Evolutionary conservation across 225 moss, liverwort and hornwort species (phyloP).

Genomic region (Bryoerythrophyllum caledonicum): DNA sequence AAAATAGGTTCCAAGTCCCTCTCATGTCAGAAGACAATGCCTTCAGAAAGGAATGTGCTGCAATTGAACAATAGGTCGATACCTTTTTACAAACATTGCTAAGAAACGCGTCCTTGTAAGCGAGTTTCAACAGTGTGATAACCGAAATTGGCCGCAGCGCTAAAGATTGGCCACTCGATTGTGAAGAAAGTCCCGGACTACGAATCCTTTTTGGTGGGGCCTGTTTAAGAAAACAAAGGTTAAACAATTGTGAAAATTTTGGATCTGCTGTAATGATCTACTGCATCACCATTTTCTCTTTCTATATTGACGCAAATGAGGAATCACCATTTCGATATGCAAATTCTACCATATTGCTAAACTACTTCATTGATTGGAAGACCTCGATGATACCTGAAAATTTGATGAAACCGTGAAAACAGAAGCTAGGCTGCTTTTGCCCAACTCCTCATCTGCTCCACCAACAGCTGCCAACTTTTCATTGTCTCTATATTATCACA

Average conservation of each 20-base stretch:
- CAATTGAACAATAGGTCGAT: constrained; percentile 16
- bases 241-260: background rate
- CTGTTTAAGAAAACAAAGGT: constrained; percentile 40
- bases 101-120: constrained; percentile 68
- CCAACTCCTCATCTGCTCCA: constrained; percentile 68
- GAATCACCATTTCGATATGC: background rate
- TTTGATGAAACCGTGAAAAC: constrained; percentile 96
- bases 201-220: constrained; percentile 96
- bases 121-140: constrained; percentile 66
- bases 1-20: background rate
- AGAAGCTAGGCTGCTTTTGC: constrained; percentile 69
- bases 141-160: constrained; percentile 67
- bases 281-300: constrained; percentile 8
- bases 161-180: constrained; percentile 66
- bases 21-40: background rate
- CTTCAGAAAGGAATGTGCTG: background rate
- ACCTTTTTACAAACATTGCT: constrained; percentile 89
- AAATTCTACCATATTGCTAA: background rate
- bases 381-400: constrained; percentile 67
- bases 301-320: background rate
- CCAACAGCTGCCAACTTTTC: constrained; percentile 64
- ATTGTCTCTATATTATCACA: constrained; percentile 61
- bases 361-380: constrained; percentile 2
- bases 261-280: too few relatives aligned
- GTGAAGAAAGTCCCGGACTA: constrained; percentile 70